Evolutionary conservation across 208 protist species (phyloP).

Genomic region (Wallacemonas sp.): DNA sequence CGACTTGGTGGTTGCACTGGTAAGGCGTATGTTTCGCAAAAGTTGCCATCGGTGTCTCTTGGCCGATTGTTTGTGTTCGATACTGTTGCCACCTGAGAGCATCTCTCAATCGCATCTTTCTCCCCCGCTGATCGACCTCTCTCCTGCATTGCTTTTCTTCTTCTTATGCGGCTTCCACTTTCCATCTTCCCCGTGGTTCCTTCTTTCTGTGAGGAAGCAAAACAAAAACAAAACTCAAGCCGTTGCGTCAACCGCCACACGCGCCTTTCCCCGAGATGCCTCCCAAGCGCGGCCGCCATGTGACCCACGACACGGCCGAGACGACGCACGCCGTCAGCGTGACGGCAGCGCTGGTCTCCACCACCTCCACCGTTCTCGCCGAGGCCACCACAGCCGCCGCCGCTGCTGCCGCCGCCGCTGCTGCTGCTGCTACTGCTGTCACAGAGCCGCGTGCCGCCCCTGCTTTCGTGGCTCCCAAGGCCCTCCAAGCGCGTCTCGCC

Average conservation of each 20-base stretch:
- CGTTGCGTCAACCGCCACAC: neutral
- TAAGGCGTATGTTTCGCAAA: no score
- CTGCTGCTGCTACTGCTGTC: neutral
- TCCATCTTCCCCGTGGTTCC: no score
- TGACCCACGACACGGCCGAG: conserved; percentile 24
- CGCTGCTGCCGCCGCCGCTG: neutral
- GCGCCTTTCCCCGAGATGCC: conserved; percentile 20
- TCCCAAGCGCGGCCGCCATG: conserved; percentile 21
- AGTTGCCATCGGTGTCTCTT: no score
- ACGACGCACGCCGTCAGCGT: conserved; percentile 11
- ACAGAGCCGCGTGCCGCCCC: neutral
- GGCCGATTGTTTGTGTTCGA: no score
- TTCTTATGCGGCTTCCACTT: no score
- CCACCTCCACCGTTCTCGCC: neutral
- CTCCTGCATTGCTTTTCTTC: no score
- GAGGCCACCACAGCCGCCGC: neutral
- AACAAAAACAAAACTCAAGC: neutral
- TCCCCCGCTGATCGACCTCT: no score
- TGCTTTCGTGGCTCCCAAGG: conserved; percentile 32
- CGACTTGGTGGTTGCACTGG: no score
- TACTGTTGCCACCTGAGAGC: no score
- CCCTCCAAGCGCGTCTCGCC: conserved; percentile 34
- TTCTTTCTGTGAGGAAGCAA: no score
- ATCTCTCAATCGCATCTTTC: no score
- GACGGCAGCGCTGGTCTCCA: neutral